Evolutionary conservation across 768 basidiomycete species (phyloP).

Genomic region (Mycena amicta): DNA sequence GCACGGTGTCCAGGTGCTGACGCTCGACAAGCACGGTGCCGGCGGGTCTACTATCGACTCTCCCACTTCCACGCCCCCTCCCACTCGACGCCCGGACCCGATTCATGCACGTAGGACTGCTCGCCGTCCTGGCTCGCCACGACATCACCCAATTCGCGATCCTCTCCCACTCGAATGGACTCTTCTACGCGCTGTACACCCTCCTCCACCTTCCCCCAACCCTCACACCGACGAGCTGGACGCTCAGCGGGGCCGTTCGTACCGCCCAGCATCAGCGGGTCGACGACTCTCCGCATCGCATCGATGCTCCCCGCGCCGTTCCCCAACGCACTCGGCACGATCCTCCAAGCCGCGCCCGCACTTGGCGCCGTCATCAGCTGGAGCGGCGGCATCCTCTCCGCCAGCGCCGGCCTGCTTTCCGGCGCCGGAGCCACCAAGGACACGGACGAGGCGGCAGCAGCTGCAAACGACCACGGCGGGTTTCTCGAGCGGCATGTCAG

Average conservation of each 20-base stretch:
- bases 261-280: slow-evolving; percentile 12
- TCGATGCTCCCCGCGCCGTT: slow-evolving; percentile 10
- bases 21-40: slow-evolving; percentile 15
- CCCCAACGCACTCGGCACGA: slow-evolving; percentile 15
- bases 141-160: slow-evolving; percentile 13
- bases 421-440: not conserved
- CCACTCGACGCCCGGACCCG: slow-evolving; percentile 14
- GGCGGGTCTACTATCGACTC: slow-evolving; percentile 2
- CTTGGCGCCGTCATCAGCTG: slow-evolving; percentile 3
- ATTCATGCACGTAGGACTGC: slow-evolving; percentile 19
- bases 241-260: slow-evolving; percentile 14
- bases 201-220: slow-evolving; percentile 14
- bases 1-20: slow-evolving; percentile 16
- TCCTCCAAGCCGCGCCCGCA: slow-evolving; percentile 12
- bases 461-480: slow-evolving; percentile 6
- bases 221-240: slow-evolving; percentile 11
- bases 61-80: not conserved
- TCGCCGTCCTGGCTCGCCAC: slow-evolving; percentile 15
- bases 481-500: slow-evolving; percentile 11
- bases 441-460: slow-evolving; percentile 6
- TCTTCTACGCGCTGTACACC: slow-evolving; percentile 20
- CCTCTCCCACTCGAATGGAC: slow-evolving; percentile 20
- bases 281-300: slow-evolving; percentile 9
- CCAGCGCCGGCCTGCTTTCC: not conserved
- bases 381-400: slow-evolving; percentile 14